Base-by-base conservation (phyloP, 2,329 filamentous ascomycete species). In the Epichloe bromicola region DNA sequence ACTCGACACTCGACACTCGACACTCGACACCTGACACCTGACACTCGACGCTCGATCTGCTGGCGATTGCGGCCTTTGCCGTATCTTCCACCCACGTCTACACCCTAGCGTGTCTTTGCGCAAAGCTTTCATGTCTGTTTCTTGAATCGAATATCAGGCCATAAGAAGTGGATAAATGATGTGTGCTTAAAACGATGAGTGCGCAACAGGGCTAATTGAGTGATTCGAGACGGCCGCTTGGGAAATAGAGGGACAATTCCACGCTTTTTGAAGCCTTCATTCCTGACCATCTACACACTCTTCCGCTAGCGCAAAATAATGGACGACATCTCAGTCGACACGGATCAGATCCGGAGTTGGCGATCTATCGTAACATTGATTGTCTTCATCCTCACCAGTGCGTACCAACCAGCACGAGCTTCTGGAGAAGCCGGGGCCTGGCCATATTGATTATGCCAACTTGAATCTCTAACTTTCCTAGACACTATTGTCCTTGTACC, bases 401-500 rank as follows among this genome's bases (percentile, higher is more conserved):
- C 33, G 46, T 46, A 34, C n/a, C 45, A 73, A 34, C n/a, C 45
- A 73, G 82, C 78, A 19, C 43, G 33, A 33, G 41, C 40, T 34
- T 17, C 12, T 39, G 23, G 11, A 30, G 26, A 30, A 30, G 8
- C 26, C 19, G 26, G 34, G 17, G 33, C 6, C 34, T 7, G 8
- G 8, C 8, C 7, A n/a, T 26, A 5, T n/a, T 1, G 7, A 38
- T n/a, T n/a, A 19, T 34, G 36, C 17, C 19, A 46, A 48, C 26
- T 5, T 7, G 17, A 26, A n/a, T 42, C 15, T 30, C 49, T 49
- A 7, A 48, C 14, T 37, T 2, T 19, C 36, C 15, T 57, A 87
- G 83, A 88, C 65, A 67, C 86, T 47, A 71, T 80, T 41, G 84
- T 87, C 1, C 71, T 87, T 12, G 85, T 84, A 53, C 83, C 83